phyloP scores from a whole-genome alignment of 352 stramenopile species.

The Phytophthora foliorum region DNA sequence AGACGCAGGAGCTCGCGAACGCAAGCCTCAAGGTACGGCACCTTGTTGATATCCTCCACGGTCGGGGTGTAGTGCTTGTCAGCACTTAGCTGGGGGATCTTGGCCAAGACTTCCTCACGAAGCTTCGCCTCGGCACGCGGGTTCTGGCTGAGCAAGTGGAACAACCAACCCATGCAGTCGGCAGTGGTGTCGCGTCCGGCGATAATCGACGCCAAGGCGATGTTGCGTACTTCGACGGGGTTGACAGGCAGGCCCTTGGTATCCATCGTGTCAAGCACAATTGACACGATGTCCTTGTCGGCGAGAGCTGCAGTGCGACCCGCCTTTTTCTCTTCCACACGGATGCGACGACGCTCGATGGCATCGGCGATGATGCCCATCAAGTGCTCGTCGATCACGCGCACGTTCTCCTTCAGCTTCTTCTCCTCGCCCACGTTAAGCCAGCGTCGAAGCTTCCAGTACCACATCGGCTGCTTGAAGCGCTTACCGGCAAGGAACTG shows the following conservation, averaged over 20 bases:
- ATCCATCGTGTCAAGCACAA: constrained; percentile 44
- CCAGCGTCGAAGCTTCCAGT: constrained; percentile 56
- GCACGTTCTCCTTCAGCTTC: constrained; percentile 42
- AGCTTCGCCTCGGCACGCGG: constrained; percentile 37
- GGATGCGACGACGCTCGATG: constrained; percentile 38
- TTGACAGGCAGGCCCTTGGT: constrained; percentile 29
- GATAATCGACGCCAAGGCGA: constrained; percentile 79
- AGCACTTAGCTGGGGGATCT: constrained; percentile 35
- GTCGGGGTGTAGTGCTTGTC: constrained; percentile 39
- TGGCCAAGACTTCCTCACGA: constrained; percentile 27
- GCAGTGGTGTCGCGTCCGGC: constrained; percentile 77
- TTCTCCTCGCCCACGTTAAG: constrained; percentile 52
- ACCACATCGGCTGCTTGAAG: constrained; percentile 46
- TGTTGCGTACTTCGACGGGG: constrained; percentile 56
- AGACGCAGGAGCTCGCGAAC: constrained; percentile 71
- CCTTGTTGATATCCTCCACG: constrained; percentile 57
- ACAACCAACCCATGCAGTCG: constrained; percentile 62
- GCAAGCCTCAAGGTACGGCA: constrained; percentile 68
- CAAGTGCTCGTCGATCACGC: constrained; percentile 49
- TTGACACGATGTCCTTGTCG: constrained; percentile 46
- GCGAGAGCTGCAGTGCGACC: constrained; percentile 2
- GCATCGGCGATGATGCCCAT: constrained; percentile 49
- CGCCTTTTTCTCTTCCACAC: constrained; percentile 16
- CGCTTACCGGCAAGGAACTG: constrained; percentile 36
- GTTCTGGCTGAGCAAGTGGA: constrained; percentile 38